Percentiles rank a stretch among this genome's conserved stretches.
Conservation (phyloP, 345 rosid species). For the Turritis glabra region DNA sequence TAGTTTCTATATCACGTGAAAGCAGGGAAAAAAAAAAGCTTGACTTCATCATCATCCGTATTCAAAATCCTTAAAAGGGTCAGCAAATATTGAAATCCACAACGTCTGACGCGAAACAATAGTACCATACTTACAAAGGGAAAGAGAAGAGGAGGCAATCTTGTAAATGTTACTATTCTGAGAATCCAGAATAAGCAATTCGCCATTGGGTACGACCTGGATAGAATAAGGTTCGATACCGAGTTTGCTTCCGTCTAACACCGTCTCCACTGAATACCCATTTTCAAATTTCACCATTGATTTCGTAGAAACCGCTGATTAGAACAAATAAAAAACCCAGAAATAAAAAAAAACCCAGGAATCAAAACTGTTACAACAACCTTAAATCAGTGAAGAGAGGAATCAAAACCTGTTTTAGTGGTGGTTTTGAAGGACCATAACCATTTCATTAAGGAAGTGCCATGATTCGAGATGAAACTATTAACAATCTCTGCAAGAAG, state of each 20-base stretch:
- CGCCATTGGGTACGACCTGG: conserved; percentile 78
- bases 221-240: conserved; percentile 87
- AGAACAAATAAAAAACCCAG: neutral
- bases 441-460: conserved; percentile 72
- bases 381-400: conserved; percentile 13
- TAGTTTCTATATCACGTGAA: conserved; percentile 28
- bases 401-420: conserved; percentile 69
- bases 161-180: conserved; percentile 83
- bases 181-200: conserved; percentile 84
- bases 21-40: neutral
- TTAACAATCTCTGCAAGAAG: conserved; percentile 64
- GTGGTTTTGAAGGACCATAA: conserved; percentile 81
- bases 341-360: neutral
- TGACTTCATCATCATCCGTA: conserved; percentile 24
- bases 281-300: conserved; percentile 88
- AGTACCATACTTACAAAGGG: conserved; percentile 64
- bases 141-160: conserved; percentile 69
- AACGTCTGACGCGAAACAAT: conserved; percentile 12
- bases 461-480: conserved; percentile 67
- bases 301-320: conserved; percentile 65
- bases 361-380: conserved; percentile 7
- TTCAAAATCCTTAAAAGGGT: conserved; percentile 13
- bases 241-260: conserved; percentile 95
- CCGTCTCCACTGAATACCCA: conserved; percentile 91
- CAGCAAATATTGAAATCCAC: conserved; percentile 31